Conservation (phyloP, 2,329 filamentous ascomycete genomes). For the Chaetothyriales sp. region DNA sequence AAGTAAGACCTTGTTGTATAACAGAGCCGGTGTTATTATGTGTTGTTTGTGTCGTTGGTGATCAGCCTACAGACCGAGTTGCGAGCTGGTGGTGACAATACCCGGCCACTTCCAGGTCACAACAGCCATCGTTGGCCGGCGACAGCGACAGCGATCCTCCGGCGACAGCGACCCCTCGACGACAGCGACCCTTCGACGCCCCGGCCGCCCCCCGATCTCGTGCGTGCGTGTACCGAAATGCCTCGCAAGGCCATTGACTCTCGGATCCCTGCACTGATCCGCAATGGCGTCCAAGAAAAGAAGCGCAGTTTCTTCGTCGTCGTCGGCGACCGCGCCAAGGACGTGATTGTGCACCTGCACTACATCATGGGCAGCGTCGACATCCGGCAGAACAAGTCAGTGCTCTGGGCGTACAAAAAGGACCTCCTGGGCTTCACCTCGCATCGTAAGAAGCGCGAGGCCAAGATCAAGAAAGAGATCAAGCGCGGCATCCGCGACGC, state of each 20-base stretch:
- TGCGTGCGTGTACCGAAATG: conserved; percentile 18
- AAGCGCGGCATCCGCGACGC: conserved; percentile 85
- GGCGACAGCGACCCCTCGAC: too few relatives aligned
- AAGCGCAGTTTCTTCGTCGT: conserved; percentile 97
- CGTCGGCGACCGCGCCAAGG: conserved; percentile 84
- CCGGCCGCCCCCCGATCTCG: not conserved
- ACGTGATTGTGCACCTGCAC: conserved; percentile 89
- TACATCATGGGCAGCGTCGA: conserved; percentile 84
- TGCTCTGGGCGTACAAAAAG: conserved; percentile 98
- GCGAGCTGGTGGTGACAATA: too few relatives aligned
- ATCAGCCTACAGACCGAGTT: too few relatives aligned
- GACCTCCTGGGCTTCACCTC: conserved; percentile 88
- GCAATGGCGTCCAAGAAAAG: conserved; percentile 83
- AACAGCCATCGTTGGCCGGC: not conserved
- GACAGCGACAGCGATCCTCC: not conserved
- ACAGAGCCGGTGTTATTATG: not conserved
- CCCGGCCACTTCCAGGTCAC: not conserved
- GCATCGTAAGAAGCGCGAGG: conserved; percentile 94
- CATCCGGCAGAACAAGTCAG: conserved; percentile 87
- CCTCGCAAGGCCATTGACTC: conserved; percentile 53
- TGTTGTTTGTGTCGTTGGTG: too few relatives aligned
- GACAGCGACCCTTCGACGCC: too few relatives aligned
- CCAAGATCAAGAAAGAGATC: conserved; percentile 96
- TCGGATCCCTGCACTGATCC: conserved; percentile 78
- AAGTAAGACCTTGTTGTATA: not conserved